Percentiles rank a stretch among this genome's conserved stretches.
phyloP scores from a whole-genome alignment of 108 stramenopile species.

The Cylindrotheca closterium region DNA sequence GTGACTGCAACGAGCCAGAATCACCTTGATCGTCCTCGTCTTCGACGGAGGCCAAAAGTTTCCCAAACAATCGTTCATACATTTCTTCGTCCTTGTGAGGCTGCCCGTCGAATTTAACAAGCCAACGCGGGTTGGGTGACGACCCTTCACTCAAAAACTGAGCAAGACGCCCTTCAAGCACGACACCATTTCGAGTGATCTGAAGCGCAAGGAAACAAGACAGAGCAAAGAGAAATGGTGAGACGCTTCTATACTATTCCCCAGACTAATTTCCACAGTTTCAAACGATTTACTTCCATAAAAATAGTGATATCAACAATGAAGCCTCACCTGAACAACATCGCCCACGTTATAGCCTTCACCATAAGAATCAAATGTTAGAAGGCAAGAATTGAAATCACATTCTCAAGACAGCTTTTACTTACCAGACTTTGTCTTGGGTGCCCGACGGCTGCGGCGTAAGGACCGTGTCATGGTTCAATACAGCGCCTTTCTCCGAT shows the following conservation, averaged over 20 bases:
- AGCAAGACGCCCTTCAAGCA: conserved; percentile 30
- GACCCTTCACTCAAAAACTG: conserved; percentile 37
- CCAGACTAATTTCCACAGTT: too few species aligned
- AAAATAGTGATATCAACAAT: too few species aligned
- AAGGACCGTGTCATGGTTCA: conserved; percentile 30
- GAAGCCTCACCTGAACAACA: conserved; percentile 54
- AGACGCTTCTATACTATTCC: too few species aligned
- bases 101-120: conserved; percentile 39
- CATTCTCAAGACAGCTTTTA: background rate
- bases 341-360: conserved; percentile 42
- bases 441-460: conserved; percentile 33
- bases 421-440: conserved; percentile 28
- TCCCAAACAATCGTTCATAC: conserved; percentile 47
- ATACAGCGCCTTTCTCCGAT: too few species aligned
- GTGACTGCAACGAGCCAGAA: background rate
- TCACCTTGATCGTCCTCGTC: conserved; percentile 21
- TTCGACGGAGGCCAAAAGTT: conserved; percentile 10
- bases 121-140: conserved; percentile 48
- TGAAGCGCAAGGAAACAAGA: conserved; percentile 11
- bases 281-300: too few species aligned
- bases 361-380: conserved; percentile 1
- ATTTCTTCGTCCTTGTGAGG: conserved; percentile 52
- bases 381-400: too few species aligned
- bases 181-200: conserved; percentile 28
- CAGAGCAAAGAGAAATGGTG: background rate